Percentiles rank a stretch among this genome's conserved stretches.
phyloP scores from a whole-genome alignment of 1,284 basidiomycete genomes.

The Marasmius sp. region DNA sequence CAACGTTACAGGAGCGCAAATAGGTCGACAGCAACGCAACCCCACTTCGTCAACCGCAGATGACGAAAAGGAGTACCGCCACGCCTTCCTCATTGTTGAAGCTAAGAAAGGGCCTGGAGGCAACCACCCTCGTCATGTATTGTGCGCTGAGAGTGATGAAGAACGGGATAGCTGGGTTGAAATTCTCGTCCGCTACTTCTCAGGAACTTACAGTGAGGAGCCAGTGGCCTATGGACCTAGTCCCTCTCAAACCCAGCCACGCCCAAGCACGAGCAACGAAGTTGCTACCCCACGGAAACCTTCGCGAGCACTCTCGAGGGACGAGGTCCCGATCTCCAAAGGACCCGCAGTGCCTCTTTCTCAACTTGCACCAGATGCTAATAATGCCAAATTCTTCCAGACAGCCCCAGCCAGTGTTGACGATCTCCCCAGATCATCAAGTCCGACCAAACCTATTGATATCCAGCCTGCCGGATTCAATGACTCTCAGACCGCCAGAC shows the following conservation, averaged over 20 bases:
- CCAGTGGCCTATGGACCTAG: conserved; percentile 36
- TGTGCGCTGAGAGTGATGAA: conserved; percentile 93
- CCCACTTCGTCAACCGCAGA: conserved; percentile 52
- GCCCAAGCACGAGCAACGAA: conserved; percentile 11
- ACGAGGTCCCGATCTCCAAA: conserved; percentile 57
- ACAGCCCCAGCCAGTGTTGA: conserved; percentile 35
- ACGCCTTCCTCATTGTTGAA: conserved; percentile 97
- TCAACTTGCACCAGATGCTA: conserved; percentile 52
- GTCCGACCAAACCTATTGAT: conserved; percentile 53
- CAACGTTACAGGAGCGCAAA: conserved; percentile 83
- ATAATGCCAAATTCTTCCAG: conserved; percentile 64
- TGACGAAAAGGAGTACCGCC: conserved; percentile 92
- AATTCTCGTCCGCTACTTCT: conserved; percentile 84
- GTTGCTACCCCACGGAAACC: conserved; percentile 19
- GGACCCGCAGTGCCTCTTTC: conserved; percentile 60
- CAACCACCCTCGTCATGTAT: conserved; percentile 80
- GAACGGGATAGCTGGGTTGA: conserved; percentile 96
- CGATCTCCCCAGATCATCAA: conserved; percentile 41
- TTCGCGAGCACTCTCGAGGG: conserved; percentile 49
- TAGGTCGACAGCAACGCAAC: conserved; percentile 65
- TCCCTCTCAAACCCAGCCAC: conserved; percentile 14
- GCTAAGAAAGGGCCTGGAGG: conserved; percentile 70
- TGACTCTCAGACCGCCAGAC: conserved; percentile 39
- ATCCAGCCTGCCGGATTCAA: conserved; percentile 33
- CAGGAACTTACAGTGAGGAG: conserved; percentile 71